Evolutionary conservation across 2,329 filamentous ascomycete species (phyloP).

Genomic region (Epicoccum nigrum): DNA sequence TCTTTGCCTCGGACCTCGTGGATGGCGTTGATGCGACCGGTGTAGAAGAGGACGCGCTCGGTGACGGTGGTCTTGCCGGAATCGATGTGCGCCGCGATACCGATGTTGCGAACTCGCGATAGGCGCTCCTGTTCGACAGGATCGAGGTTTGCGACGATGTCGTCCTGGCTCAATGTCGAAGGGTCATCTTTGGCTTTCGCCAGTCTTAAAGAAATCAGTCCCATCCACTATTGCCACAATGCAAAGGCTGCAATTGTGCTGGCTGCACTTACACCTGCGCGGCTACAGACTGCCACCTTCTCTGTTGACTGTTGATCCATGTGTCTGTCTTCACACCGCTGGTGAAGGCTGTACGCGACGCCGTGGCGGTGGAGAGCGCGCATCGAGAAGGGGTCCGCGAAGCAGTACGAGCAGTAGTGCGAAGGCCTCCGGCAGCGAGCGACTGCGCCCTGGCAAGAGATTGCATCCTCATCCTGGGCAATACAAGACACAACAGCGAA

Average conservation of each 20-base stretch:
- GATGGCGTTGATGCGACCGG: constrained; percentile 93
- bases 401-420: constrained; percentile 33
- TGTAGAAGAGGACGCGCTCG: constrained; percentile 97
- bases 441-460: constrained; percentile 43
- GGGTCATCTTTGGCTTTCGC: constrained; percentile 65
- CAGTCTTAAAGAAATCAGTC: constrained; percentile 39
- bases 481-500: constrained; percentile 17
- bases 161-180: constrained; percentile 63
- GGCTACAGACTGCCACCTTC: constrained; percentile 46
- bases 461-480: constrained; percentile 43
- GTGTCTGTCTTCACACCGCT: constrained; percentile 38
- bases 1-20: constrained; percentile 97
- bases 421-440: constrained; percentile 38
- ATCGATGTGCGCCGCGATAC: constrained; percentile 98
- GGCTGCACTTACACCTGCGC: constrained; percentile 45
- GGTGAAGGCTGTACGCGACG: constrained; percentile 34
- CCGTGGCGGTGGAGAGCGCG: constrained; percentile 42
- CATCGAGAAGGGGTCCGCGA: constrained; percentile 37
- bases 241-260: background rate
- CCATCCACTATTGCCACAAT: constrained; percentile 12
- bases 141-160: constrained; percentile 79
- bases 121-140: constrained; percentile 79
- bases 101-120: constrained; percentile 89
- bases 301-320: constrained; percentile 40
- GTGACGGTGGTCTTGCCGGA: constrained; percentile 97